These are phyloP conservation scores for Fonsecaea nubica DNA, from an alignment of 2,329 filamentous ascomycete species.

Conservation along the genomic window DNA sequence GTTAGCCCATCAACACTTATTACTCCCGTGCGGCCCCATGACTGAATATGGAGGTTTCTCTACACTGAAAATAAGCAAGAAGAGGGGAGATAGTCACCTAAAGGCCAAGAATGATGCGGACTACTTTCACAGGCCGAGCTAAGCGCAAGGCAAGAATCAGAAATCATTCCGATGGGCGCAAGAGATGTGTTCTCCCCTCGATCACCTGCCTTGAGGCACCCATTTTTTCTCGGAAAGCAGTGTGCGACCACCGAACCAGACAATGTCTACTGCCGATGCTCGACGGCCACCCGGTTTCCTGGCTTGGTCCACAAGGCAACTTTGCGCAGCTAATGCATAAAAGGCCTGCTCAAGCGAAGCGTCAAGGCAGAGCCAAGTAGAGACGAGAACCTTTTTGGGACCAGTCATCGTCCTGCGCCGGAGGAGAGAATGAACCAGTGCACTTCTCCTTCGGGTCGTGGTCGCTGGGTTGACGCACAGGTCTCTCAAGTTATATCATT, in stretches of 20 bases:
- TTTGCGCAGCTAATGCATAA: constrained; percentile 50
- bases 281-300: constrained; percentile 42
- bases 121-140: neutral
- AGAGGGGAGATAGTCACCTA: neutral
- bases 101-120: neutral
- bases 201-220: neutral
- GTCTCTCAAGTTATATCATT: constrained; percentile 22
- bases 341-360: constrained; percentile 49
- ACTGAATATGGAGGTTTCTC: neutral
- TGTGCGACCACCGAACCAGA: neutral
- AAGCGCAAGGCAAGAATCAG: constrained; percentile 23
- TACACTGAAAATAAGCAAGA: neutral
- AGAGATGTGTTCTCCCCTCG: constrained; percentile 20
- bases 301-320: constrained; percentile 47
- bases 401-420: constrained; percentile 47
- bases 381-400: constrained; percentile 48
- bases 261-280: constrained; percentile 14
- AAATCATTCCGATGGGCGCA: constrained; percentile 25
- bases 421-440: constrained; percentile 30
- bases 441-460: constrained; percentile 40
- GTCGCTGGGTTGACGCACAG: constrained; percentile 41
- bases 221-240: neutral
- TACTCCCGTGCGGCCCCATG: neutral
- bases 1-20: neutral
- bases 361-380: constrained; percentile 47